Conservation (phyloP, 805 yeast genomes). For the Yamadazyma insecticola region DNA sequence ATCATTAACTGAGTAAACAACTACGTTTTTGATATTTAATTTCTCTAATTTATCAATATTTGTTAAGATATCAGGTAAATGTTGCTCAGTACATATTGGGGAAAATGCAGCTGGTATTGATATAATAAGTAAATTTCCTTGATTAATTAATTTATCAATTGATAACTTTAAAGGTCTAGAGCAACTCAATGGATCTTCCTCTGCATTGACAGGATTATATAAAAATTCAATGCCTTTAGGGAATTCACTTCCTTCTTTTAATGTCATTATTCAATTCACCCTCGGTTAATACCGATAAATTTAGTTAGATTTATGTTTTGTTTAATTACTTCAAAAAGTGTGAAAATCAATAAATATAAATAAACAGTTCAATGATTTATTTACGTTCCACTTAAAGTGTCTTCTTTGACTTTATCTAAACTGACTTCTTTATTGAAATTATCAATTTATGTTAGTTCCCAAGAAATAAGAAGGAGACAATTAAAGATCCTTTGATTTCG, state of each 20-base stretch:
- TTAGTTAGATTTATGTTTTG: no score
- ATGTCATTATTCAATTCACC: not conserved
- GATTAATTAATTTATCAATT: conserved; percentile 26
- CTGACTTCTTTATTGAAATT: no score
- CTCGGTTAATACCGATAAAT: no score
- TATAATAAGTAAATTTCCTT: conserved; percentile 27
- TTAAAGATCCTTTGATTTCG: no score
- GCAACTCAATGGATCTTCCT: conserved; percentile 28
- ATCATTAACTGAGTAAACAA: conserved; percentile 38
- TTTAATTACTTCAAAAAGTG: no score
- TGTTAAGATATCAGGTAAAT: conserved; percentile 34
- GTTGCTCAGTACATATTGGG: conserved; percentile 43
- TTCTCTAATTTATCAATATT: conserved; percentile 24
- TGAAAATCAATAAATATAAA: no score
- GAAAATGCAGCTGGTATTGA: conserved; percentile 43
- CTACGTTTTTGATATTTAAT: conserved; percentile 26
- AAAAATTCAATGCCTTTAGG: conserved; percentile 31
- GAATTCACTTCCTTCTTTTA: conserved; percentile 26
- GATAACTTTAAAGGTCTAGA: conserved; percentile 29
- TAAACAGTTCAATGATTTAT: no score
- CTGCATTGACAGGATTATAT: conserved; percentile 34
- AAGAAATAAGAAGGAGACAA: no score
- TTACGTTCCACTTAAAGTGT: not conserved
- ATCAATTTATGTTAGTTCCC: no score
- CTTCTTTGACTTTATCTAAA: no score